Evolutionary conservation across 2,329 filamentous ascomycete genomes (phyloP).

Genomic region (Talaromyces amestolkiae): DNA sequence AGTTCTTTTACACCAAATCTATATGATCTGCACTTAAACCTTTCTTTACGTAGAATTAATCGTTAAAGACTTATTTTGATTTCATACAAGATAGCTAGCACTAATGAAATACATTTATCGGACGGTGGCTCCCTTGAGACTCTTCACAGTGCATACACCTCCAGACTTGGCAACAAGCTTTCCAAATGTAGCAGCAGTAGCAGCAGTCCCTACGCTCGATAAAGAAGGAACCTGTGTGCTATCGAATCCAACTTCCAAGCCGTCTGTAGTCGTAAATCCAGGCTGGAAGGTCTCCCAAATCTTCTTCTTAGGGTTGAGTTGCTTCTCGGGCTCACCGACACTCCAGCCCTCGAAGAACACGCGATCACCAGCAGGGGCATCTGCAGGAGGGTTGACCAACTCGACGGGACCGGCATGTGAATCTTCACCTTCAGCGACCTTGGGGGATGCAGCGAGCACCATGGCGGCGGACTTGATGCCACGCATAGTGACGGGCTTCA

Average conservation of each 20-base stretch:
- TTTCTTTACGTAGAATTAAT: not conserved
- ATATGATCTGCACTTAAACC: not conserved
- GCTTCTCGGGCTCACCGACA: constrained; percentile 83
- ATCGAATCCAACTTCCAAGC: constrained; percentile 82
- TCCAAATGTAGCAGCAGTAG: constrained; percentile 54
- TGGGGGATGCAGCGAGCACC: constrained; percentile 93
- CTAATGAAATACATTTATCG: constrained; percentile 55
- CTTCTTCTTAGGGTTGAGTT: constrained; percentile 99
- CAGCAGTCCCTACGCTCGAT: constrained; percentile 60
- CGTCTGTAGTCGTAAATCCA: constrained; percentile 85
- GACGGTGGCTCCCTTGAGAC: constrained; percentile 75
- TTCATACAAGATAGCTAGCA: not conserved
- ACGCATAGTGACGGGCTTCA: constrained; percentile 99
- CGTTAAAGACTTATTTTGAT: not conserved
- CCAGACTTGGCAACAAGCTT: constrained; percentile 72
- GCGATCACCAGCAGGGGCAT: constrained; percentile 75
- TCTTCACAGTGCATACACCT: constrained; percentile 79
- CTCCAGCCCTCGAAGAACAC: constrained; percentile 90
- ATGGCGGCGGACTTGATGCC: constrained; percentile 79
- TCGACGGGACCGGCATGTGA: constrained; percentile 89
- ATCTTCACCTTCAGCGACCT: constrained; percentile 74
- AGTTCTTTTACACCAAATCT: not conserved
- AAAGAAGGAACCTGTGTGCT: constrained; percentile 72
- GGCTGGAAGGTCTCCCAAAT: constrained; percentile 96
- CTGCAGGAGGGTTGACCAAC: constrained; percentile 79